Conservation (phyloP, 164 flowering plant species). For the Aristolochia californica region DNA sequence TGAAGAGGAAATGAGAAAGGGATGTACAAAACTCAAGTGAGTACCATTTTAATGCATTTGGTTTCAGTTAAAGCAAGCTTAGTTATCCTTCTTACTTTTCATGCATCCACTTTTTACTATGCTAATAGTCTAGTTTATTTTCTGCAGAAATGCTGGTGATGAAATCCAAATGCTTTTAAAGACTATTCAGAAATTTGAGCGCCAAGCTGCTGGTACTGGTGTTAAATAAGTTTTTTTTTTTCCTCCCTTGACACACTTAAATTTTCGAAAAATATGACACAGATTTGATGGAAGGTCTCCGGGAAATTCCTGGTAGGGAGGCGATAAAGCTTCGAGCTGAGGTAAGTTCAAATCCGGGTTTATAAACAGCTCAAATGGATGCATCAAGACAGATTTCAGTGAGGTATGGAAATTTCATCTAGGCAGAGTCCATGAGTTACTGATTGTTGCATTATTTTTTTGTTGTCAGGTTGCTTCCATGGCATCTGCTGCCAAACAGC, state of each 20-base stretch:
- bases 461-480: conserved; percentile 64
- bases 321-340: conserved; percentile 82
- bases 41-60: background rate
- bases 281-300: conserved; percentile 80
- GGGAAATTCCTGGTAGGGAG: conserved; percentile 79
- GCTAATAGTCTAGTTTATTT: conserved; percentile 3
- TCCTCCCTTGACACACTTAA: background rate
- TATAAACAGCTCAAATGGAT: background rate
- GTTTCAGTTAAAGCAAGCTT: background rate
- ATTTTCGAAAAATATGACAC: background rate
- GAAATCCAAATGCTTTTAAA: conserved; percentile 55
- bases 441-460: background rate
- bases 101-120: background rate
- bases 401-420: background rate
- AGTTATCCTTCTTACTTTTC: background rate
- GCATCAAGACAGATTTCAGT: background rate
- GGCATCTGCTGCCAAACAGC: conserved; percentile 50
- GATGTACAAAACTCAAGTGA: conserved; percentile 55
- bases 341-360: conserved; percentile 25
- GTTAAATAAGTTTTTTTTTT: background rate
- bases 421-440: background rate
- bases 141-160: conserved; percentile 52
- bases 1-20: conserved; percentile 71
- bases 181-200: conserved; percentile 52
- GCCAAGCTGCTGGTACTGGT: conserved; percentile 60